Percentiles rank a stretch among this genome's conserved stretches.
phyloP scores from a whole-genome alignment of 805 yeast genomes.

The Sungouiozyma intestinalis region DNA sequence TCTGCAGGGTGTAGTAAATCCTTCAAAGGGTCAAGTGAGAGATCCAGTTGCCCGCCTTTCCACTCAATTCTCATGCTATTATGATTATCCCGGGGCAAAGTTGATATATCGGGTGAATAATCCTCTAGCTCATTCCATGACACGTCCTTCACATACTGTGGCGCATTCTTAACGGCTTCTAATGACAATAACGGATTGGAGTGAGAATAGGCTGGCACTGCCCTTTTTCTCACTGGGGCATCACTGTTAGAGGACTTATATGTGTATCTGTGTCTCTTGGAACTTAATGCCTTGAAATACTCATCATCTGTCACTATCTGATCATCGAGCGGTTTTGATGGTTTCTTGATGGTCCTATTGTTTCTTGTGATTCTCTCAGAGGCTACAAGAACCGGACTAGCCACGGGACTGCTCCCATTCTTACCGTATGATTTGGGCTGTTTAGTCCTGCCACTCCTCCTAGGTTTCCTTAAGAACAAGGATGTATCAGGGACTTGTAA shows the following conservation, averaged over 20 bases:
- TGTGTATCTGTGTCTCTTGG: not conserved
- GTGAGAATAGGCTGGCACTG: constrained; percentile 16
- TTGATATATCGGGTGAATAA: constrained; percentile 55
- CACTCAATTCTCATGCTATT: constrained; percentile 81
- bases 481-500: too few relatives aligned
- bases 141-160: constrained; percentile 31
- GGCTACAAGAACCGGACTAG: not conserved
- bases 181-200: constrained; percentile 16
- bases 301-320: not conserved
- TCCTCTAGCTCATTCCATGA: constrained; percentile 67
- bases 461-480: not conserved
- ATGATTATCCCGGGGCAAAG: constrained; percentile 52
- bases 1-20: constrained; percentile 82
- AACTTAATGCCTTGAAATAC: not conserved
- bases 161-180: constrained; percentile 17
- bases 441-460: not conserved
- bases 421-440: not conserved
- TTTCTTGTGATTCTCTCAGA: not conserved
- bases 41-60: constrained; percentile 96
- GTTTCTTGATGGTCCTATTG: not conserved
- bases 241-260: constrained; percentile 14
- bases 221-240: constrained; percentile 11
- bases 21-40: constrained; percentile 61
- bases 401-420: not conserved
- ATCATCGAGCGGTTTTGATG: not conserved